phyloP scores from a whole-genome alignment of 2,329 filamentous ascomycete genomes.

The Xylariaceae sp. region DNA sequence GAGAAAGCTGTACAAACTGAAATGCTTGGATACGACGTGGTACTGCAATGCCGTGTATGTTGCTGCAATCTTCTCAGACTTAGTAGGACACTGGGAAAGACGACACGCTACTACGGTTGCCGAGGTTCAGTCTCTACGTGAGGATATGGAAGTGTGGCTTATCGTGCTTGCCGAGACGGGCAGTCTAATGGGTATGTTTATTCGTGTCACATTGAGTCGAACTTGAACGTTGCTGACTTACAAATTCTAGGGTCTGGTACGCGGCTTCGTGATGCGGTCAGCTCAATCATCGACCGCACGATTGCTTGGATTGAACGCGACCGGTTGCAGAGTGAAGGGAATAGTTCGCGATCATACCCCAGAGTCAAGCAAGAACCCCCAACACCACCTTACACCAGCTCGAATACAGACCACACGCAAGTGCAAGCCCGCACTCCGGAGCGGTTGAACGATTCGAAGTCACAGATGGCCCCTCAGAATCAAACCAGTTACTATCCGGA shows the following conservation, averaged over 20 bases:
- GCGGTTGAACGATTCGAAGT: conserved; percentile 18
- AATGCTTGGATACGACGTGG: conserved; percentile 74
- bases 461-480: conserved; percentile 20
- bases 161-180: conserved; percentile 64
- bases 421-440: conserved; percentile 21
- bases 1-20: conserved; percentile 56
- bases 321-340: conserved; percentile 36
- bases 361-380: conserved; percentile 30
- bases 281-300: conserved; percentile 47
- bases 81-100: conserved; percentile 67
- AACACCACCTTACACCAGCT: conserved; percentile 23
- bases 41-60: conserved; percentile 69
- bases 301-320: conserved; percentile 51
- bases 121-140: conserved; percentile 57
- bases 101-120: conserved; percentile 54
- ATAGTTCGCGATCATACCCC: conserved; percentile 10
- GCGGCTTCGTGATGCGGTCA: conserved; percentile 42
- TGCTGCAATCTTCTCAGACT: conserved; percentile 67
- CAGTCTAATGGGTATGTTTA: conserved; percentile 57
- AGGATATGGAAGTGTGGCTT: conserved; percentile 68
- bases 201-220: not conserved
- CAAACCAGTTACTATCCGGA: conserved; percentile 27
- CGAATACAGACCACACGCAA: conserved; percentile 15
- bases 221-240: conserved; percentile 11
- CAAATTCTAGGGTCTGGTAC: conserved; percentile 39